A percentile compares a stretch with the other conserved stretches of the same genome.
These are phyloP conservation scores for Blastomyces emzantsi DNA, from an alignment of 2,329 filamentous ascomycete genomes.

Conservation along the genomic window DNA sequence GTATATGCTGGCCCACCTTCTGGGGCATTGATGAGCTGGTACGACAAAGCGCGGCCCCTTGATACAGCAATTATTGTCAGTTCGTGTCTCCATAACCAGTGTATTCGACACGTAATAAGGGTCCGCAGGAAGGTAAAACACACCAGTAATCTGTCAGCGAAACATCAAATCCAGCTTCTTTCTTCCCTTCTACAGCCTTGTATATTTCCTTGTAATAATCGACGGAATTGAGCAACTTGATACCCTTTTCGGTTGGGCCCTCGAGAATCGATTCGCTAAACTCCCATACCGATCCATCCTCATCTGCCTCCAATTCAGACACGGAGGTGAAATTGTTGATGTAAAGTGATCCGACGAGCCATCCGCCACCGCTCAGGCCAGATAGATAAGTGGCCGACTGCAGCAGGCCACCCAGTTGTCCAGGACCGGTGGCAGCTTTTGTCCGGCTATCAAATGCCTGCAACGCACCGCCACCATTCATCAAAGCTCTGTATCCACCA, in stretches of 20 bases:
- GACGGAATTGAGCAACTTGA: conserved; percentile 47
- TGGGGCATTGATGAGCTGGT: conserved; percentile 69
- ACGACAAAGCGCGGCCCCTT: conserved; percentile 67
- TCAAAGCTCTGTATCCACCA: conserved; percentile 77
- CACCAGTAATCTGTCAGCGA: conserved; percentile 81
- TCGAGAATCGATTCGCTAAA: conserved; percentile 54
- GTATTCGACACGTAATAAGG: background rate
- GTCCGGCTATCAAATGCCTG: conserved; percentile 72
- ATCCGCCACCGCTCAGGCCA: conserved; percentile 72
- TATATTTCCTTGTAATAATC: conserved; percentile 56
- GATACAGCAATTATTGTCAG: conserved; percentile 7
- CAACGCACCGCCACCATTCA: conserved; percentile 72
- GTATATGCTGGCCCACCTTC: conserved; percentile 69
- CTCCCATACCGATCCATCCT: conserved; percentile 48
- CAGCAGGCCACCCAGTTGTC: conserved; percentile 69
- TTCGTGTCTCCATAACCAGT: background rate
- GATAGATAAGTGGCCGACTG: conserved; percentile 74
- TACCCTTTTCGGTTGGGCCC: conserved; percentile 42
- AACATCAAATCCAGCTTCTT: conserved; percentile 54
- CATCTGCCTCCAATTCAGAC: conserved; percentile 43
- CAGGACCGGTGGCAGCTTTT: conserved; percentile 48
- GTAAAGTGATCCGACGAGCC: conserved; percentile 75
- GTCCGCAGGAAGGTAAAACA: background rate
- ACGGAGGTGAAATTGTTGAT: conserved; percentile 70
- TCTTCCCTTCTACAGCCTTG: conserved; percentile 52